Percentiles rank a stretch among this genome's conserved stretches.
Conservation (phyloP, 371 early-diverging fungal genomes). For the Apophysomyces ossiformis region DNA sequence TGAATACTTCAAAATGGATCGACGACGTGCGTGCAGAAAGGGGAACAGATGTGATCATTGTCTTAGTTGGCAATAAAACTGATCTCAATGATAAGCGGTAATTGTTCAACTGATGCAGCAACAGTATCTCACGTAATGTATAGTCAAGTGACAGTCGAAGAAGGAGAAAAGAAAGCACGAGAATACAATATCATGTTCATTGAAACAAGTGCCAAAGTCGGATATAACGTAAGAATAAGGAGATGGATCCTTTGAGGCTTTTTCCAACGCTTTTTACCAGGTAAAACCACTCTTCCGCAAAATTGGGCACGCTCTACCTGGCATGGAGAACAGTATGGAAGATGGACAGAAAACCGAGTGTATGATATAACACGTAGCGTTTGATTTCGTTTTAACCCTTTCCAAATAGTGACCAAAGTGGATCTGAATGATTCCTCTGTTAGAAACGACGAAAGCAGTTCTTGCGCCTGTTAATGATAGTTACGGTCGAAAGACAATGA, state of each 20-base stretch:
- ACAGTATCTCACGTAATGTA: conserved; percentile 1
- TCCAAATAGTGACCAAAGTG: conserved; percentile 44
- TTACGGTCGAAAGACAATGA: background rate
- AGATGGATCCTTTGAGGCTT: background rate
- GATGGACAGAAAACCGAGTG: conserved; percentile 31
- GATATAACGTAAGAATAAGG: conserved; percentile 74
- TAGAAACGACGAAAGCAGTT: conserved; percentile 42
- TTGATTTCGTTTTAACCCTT: background rate
- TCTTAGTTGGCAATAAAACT: conserved; percentile 98
- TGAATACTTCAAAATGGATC: conserved; percentile 95
- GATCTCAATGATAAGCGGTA: conserved; percentile 90
- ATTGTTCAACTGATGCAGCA: background rate
- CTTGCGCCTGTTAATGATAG: conserved; percentile 45
- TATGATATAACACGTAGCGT: conserved; percentile 14
- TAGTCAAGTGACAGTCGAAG: conserved; percentile 88
- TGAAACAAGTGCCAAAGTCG: conserved; percentile 94
- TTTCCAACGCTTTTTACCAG: background rate
- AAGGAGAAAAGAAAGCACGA: conserved; percentile 90
- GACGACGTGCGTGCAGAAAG: conserved; percentile 96
- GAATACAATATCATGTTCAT: conserved; percentile 92
- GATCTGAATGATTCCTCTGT: conserved; percentile 44
- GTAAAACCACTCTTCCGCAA: conserved; percentile 90
- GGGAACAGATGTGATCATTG: conserved; percentile 93
- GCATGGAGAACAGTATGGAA: conserved; percentile 69
- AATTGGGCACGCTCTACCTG: conserved; percentile 91